Evolutionary conservation across 225 moss, liverwort and hornwort genomes (phyloP), one percentile per base, ranked within the genome.

Genomic region (Polytrichum commune): DNA sequence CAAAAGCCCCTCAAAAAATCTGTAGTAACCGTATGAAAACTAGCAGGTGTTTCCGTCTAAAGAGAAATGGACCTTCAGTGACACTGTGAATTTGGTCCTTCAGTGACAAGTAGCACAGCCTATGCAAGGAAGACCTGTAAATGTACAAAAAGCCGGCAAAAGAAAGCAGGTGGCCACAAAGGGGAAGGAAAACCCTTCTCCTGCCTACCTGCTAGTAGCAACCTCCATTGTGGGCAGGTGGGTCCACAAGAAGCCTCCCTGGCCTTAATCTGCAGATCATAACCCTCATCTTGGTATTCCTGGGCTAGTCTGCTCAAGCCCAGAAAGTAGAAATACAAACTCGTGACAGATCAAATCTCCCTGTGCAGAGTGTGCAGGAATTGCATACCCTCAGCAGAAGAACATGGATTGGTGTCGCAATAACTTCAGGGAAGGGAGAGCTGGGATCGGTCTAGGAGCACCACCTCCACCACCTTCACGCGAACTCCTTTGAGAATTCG

Each of bases 391-490:
- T 78, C 76, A 87, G 76, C 87, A 87, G 23, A 87, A 87, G 30
- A 87, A 87, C 87, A 87, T 87, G 0, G 83, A 83, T 60, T 81
- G 29, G 13, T 81, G 72, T 4, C 70, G 69, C 19, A 67, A 71
- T 8, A 87, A 55, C 58, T 72, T 74, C 62, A 87, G 30, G 54
- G 72, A 62, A 0, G 83, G 87, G 22, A 87, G 74, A n/a, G 80
- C 65, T 27, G 70, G 75, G 23, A 86, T 73, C 18, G 74, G 71
- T 53, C 76, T 87, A 7, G 56, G 55, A 70, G 60, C 65, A 54
- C 72, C 78, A 30, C 27, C 26, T 53, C 77, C 80, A 27, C 77
- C 77, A 4, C 73, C 73, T 25, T 56, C 66, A 30, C 75, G 76
- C 25, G 74, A 77, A 65, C 80, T 77, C 23, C 73, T 78, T 75